Evolutionary conservation across 441 rosid species (phyloP).

Genomic region (Eugenia klotzschiana): DNA sequence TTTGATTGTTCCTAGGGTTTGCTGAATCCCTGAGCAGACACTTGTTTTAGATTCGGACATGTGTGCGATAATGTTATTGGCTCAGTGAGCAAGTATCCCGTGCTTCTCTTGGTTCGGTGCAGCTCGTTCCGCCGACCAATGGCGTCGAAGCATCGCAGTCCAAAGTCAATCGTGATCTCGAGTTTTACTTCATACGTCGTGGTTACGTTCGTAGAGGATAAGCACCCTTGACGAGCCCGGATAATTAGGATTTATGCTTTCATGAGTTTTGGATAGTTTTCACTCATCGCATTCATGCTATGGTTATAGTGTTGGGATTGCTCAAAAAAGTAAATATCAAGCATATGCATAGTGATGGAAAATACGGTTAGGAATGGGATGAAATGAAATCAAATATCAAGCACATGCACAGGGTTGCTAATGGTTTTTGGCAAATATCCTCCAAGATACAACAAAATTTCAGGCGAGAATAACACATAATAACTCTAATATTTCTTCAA

Average conservation of each 20-base stretch:
- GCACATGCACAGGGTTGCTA: no score
- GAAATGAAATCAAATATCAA: not conserved
- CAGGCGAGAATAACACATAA: no score
- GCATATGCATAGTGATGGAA: no score
- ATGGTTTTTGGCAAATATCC: no score
- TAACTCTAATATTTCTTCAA: no score
- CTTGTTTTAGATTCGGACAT: not conserved
- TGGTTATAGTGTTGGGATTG: accelerated
- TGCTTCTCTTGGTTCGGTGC: not conserved
- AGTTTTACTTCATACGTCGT: no score
- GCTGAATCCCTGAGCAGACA: not conserved
- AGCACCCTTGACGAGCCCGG: not conserved
- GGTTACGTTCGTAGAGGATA: not conserved
- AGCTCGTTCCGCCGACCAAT: not conserved
- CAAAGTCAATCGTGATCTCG: no score
- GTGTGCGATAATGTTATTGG: not conserved
- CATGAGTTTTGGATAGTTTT: not conserved
- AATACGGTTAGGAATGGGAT: no score
- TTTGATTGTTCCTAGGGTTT: not conserved
- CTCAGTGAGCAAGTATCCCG: not conserved
- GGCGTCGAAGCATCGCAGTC: not conserved
- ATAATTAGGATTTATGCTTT: not conserved
- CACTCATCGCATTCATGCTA: not conserved
- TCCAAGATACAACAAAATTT: no score
- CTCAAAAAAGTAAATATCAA: not conserved